Evolutionary conservation across 768 basidiomycete genomes (phyloP), one percentile per base, ranked within the genome.

Genomic region (Lactarius quietus): DNA sequence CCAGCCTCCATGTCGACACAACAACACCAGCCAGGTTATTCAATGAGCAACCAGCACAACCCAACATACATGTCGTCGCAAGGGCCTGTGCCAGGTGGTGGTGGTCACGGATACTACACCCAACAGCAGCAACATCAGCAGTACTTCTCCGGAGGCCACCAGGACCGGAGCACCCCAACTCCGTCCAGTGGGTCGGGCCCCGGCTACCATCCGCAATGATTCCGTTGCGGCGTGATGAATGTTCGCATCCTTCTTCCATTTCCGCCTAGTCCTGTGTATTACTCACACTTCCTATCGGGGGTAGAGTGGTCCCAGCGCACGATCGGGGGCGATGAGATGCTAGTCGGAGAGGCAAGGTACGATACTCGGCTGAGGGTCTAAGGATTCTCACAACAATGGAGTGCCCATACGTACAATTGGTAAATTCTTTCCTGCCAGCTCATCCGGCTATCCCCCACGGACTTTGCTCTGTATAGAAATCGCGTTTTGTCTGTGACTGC

Each of bases 201-300:
- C 36, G 74, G 75, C 23, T 76, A 74, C 70, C 74, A 70, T 31
- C 75, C 74, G 68, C 75, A 76, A 67, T 75, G 68, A 58, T 38
- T 57, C 59, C 53, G 48, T 52, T 60, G 59, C 61, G 55, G 58
- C 60, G 62, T 60, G 59, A 59, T 64, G 52, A 65, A 58, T 65
- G 57, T 45, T 63, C 36, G 41, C 64, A 52, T 48, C 33, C 53
- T 62, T 70, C 51, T 58, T 66, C 60, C 65, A 66, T 66, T 62
- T 62, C 57, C 58, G 54, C 57, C 57, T 45, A 58, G 60, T 62
- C 36, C 61, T 63, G 31, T 57, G 54, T 64, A 63, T 62, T 66
- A 62, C 65, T 54, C 61, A 66, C 57, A 61, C 38, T 61, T 48
- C 55, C 60, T 39, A 29, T 62, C 65, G 65, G 65, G 51, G 58